Conservation (phyloP, 2,329 filamentous ascomycete species). For the Plectosphaerella plurivora region DNA sequence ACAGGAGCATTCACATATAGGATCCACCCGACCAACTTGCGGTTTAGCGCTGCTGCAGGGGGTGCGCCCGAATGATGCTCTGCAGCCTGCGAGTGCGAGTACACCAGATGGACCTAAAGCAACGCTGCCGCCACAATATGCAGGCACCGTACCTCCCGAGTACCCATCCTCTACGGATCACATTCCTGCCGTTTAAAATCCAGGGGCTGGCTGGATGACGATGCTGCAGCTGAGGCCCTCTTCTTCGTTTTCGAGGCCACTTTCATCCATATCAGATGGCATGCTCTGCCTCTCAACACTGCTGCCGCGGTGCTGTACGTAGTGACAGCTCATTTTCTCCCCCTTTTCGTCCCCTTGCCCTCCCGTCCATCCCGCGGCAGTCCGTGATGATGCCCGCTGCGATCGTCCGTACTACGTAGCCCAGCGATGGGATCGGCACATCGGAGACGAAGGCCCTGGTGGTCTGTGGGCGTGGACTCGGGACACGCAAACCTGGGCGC, state of each 20-base stretch:
- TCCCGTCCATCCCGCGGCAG: no score
- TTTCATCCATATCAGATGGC: background rate
- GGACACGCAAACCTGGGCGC: no score
- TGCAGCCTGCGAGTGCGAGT: background rate
- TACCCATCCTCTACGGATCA: background rate
- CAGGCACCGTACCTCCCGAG: background rate
- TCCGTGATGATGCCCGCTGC: no score
- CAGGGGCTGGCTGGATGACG: background rate
- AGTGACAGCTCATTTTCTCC: no score
- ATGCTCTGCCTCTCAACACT: background rate
- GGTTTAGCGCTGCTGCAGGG: background rate
- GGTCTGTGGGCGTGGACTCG: no score
- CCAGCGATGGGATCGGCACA: no score
- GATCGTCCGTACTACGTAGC: no score
- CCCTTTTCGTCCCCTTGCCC: slow-evolving; percentile 4
- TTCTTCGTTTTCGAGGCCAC: background rate
- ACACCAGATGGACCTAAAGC: background rate
- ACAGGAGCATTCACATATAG: background rate
- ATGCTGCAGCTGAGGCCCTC: background rate
- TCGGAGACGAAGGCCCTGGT: no score
- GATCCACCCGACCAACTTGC: background rate
- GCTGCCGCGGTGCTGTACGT: background rate
- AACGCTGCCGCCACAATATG: background rate
- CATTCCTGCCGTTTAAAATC: background rate
- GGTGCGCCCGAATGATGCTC: background rate